These are phyloP conservation scores for Strobilomyces echinocephalus DNA, from an alignment of 768 basidiomycete species.

Conservation along the genomic window DNA sequence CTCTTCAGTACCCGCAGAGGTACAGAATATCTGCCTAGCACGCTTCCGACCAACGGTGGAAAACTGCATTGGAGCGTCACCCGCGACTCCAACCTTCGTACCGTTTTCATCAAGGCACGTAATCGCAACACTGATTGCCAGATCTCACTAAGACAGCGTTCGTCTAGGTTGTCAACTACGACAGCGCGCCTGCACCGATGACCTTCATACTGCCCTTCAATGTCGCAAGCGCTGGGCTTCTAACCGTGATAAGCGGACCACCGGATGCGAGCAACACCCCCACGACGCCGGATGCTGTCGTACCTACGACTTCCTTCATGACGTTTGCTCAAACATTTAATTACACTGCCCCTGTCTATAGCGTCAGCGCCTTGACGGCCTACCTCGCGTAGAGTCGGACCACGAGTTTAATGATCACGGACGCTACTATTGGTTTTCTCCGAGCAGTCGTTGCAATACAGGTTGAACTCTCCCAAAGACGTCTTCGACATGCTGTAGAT, in stretches of 20 bases:
- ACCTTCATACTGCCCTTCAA: slow-evolving; percentile 54
- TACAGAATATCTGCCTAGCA: slow-evolving; percentile 60
- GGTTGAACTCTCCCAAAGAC: slow-evolving; percentile 35
- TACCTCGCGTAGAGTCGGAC: slow-evolving; percentile 1
- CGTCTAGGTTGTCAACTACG: slow-evolving; percentile 51
- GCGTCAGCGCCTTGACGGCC: slow-evolving; percentile 34
- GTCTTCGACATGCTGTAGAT: slow-evolving; percentile 43
- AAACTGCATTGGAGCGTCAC: slow-evolving; percentile 62
- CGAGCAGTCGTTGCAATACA: slow-evolving; percentile 16
- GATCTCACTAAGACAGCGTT: not conserved
- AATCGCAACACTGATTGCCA: not conserved
- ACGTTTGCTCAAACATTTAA: slow-evolving; percentile 47
- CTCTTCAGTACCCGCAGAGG: slow-evolving; percentile 61
- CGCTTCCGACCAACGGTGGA: slow-evolving; percentile 43
- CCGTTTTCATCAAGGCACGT: slow-evolving; percentile 55
- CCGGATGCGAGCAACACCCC: slow-evolving; percentile 54
- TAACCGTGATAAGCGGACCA: slow-evolving; percentile 47
- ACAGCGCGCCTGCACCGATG: slow-evolving; percentile 35
- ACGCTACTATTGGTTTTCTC: not conserved
- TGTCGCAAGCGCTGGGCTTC: slow-evolving; percentile 41
- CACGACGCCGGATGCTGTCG: slow-evolving; percentile 41
- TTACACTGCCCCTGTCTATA: slow-evolving; percentile 49
- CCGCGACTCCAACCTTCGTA: slow-evolving; percentile 17
- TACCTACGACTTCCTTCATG: slow-evolving; percentile 44
- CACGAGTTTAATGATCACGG: not conserved